phyloP scores from a whole-genome alignment of 1,284 basidiomycete species.

The Naganishia albida region DNA sequence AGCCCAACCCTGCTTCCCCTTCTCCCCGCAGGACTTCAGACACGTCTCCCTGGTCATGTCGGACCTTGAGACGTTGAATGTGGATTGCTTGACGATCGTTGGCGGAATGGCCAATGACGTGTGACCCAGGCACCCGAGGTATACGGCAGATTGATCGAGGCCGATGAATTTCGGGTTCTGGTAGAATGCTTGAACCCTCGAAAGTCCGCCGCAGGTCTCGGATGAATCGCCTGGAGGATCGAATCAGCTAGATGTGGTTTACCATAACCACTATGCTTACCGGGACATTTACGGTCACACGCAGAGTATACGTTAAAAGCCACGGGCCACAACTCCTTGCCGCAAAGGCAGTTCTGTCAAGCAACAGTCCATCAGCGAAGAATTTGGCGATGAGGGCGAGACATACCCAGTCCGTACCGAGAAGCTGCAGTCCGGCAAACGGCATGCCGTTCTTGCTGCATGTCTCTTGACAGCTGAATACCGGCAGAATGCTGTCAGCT shows the following conservation, averaged over 20 bases:
- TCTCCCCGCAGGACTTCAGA: constrained; percentile 8
- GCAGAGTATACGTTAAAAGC: constrained; percentile 23
- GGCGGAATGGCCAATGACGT: not conserved
- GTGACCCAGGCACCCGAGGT: constrained; percentile 22
- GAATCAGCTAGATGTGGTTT: not conserved
- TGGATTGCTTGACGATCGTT: constrained; percentile 4
- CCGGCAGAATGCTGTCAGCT: not conserved
- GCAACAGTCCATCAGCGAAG: not conserved
- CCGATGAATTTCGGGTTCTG: constrained; percentile 25
- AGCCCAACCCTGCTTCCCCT: constrained; percentile 8
- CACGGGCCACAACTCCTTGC: constrained; percentile 10
- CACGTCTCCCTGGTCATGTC: constrained; percentile 25
- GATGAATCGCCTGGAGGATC: constrained; percentile 10
- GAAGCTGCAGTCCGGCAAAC: constrained; percentile 19
- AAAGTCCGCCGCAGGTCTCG: constrained; percentile 15
- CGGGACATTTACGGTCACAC: constrained; percentile 16
- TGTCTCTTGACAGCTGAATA: constrained; percentile 13
- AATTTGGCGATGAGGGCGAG: not conserved
- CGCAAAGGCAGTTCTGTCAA: constrained; percentile 13
- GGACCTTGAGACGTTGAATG: constrained; percentile 11
- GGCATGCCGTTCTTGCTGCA: constrained; percentile 26
- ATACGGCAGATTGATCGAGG: constrained; percentile 15
- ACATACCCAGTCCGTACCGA: constrained; percentile 14
- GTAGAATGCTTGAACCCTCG: constrained; percentile 5
- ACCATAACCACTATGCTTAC: not conserved